Percentiles rank a stretch among this genome's conserved stretches.
These are phyloP conservation scores for Dissoconium aciculare DNA, from an alignment of 2,329 filamentous ascomycete species.

Conservation along the genomic window DNA sequence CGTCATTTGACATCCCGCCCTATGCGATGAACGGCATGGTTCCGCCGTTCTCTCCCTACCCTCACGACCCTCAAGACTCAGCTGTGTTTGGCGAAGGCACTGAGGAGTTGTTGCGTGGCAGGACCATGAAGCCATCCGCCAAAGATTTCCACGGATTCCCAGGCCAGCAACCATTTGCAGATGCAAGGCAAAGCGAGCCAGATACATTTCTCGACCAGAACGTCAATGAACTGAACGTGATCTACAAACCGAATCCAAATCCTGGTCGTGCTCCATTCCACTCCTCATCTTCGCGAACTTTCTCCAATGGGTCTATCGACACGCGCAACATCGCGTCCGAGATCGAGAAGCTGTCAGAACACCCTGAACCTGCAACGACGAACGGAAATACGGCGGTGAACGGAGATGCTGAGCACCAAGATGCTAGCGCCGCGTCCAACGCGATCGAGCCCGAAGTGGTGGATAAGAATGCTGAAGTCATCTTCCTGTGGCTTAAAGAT, in stretches of 20 bases:
- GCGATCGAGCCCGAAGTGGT: slow-evolving; percentile 1
- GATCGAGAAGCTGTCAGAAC: slow-evolving; percentile 24
- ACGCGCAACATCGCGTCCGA: slow-evolving; percentile 36
- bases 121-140: slow-evolving; percentile 19
- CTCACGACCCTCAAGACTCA: slow-evolving; percentile 8
- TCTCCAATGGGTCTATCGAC: slow-evolving; percentile 43
- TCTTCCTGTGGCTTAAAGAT: slow-evolving; percentile 38
- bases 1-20: slow-evolving; percentile 15
- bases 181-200: slow-evolving; percentile 15
- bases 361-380: slow-evolving; percentile 21
- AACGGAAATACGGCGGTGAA: slow-evolving; percentile 23
- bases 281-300: slow-evolving; percentile 32
- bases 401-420: slow-evolving; percentile 13
- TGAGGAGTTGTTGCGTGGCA: slow-evolving; percentile 18
- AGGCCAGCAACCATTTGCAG: slow-evolving; percentile 8
- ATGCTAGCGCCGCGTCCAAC: slow-evolving; percentile 5
- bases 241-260: slow-evolving; percentile 29
- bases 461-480: slow-evolving; percentile 13
- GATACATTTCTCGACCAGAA: slow-evolving; percentile 40
- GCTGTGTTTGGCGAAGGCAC: slow-evolving; percentile 10
- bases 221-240: slow-evolving; percentile 37
- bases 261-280: slow-evolving; percentile 24
- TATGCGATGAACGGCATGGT: slow-evolving; percentile 17
- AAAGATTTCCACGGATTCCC: slow-evolving; percentile 15
- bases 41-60: slow-evolving; percentile 12